phyloP scores from a whole-genome alignment of 2,329 filamentous ascomycete genomes.

The Lasiodiplodia sp. region DNA sequence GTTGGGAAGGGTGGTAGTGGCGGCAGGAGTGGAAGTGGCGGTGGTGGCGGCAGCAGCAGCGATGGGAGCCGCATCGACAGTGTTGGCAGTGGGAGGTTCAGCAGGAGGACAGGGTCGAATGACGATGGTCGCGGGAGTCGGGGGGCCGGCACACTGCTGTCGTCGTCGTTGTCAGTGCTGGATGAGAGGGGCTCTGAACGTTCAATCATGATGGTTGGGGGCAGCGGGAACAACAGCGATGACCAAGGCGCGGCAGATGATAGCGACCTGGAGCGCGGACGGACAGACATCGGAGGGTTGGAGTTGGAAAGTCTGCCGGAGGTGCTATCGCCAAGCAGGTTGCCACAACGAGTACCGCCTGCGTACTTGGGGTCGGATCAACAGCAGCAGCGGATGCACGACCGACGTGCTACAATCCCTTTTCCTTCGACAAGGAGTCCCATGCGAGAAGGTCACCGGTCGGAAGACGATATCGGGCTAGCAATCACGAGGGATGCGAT shows the following conservation, averaged over 20 bases:
- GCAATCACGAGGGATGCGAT: neutral
- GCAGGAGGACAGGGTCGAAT: neutral
- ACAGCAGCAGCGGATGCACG: neutral
- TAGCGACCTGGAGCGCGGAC: neutral
- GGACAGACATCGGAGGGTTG: neutral
- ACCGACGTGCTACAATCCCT: neutral
- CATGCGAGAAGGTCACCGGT: neutral
- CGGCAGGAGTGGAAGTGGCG: no score
- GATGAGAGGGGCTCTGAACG: neutral
- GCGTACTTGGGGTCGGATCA: neutral
- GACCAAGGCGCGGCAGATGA: neutral
- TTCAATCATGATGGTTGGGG: neutral
- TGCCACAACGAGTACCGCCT: neutral
- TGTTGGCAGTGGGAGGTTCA: no score
- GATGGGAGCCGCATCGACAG: no score
- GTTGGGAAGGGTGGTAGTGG: neutral
- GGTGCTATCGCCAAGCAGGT: neutral
- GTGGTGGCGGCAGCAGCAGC: no score
- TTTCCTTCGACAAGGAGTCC: neutral
- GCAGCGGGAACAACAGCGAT: no score
- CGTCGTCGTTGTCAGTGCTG: slow-evolving; percentile 1
- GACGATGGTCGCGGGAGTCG: neutral
- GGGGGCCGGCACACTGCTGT: neutral
- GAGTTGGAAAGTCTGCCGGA: neutral
- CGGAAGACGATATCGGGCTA: neutral